phyloP scores from a whole-genome alignment of 768 basidiomycete species.

The Serpula lacrymans region DNA sequence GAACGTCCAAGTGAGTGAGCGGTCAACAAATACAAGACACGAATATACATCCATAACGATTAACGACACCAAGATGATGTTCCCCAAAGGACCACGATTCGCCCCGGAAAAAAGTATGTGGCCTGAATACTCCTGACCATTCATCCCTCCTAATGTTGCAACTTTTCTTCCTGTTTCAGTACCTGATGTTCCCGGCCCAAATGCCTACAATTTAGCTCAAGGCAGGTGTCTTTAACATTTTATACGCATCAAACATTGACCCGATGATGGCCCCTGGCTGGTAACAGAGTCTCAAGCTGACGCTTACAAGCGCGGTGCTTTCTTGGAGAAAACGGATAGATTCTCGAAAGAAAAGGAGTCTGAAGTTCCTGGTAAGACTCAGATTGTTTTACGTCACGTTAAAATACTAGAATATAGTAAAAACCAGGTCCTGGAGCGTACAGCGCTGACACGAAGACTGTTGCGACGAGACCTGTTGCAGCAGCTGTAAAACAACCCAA shows the following conservation, averaged over 20 bases:
- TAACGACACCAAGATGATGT: too few species aligned
- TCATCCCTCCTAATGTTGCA: background rate
- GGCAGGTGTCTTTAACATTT: slow-evolving; percentile 21
- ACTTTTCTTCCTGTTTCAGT: slow-evolving; percentile 29
- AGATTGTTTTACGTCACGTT: background rate
- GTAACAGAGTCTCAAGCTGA: slow-evolving; percentile 47
- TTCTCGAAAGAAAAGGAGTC: slow-evolving; percentile 43
- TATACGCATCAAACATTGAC: background rate
- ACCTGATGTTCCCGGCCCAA: slow-evolving; percentile 52
- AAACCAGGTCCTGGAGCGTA: slow-evolving; percentile 34
- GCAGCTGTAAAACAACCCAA: slow-evolving; percentile 15
- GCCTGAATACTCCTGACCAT: background rate
- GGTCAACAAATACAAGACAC: too few species aligned
- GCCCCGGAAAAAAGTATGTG: slow-evolving; percentile 35
- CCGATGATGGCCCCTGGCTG: too few species aligned
- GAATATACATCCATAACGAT: too few species aligned
- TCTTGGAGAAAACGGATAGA: slow-evolving; percentile 54
- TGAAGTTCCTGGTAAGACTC: slow-evolving; percentile 39
- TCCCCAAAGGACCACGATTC: slow-evolving; percentile 48
- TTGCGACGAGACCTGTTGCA: slow-evolving; percentile 13
- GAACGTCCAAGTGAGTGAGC: too few species aligned
- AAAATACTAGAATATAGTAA: background rate
- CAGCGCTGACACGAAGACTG: slow-evolving; percentile 19
- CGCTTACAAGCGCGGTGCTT: slow-evolving; percentile 54
- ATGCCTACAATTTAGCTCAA: slow-evolving; percentile 41